Conservation (phyloP, 306 rosid species). For the Betula pendula region DNA sequence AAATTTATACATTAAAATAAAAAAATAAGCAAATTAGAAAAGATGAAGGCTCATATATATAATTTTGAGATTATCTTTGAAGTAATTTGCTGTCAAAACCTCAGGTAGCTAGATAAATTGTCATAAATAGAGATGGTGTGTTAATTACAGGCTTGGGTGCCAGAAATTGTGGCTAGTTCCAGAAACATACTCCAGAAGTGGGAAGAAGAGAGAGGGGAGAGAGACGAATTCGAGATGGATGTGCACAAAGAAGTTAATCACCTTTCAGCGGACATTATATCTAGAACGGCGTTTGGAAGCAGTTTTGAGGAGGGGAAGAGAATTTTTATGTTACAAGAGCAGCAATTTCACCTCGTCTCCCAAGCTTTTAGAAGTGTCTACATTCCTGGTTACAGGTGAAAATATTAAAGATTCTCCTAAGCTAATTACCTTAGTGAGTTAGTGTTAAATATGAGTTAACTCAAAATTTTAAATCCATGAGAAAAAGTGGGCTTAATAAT, state of each 20-base stretch:
- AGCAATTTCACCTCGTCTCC: slow-evolving; percentile 40
- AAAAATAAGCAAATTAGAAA: too few relatives aligned
- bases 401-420: neutral
- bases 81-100: too few relatives aligned
- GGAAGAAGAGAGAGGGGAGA: slow-evolving; percentile 44
- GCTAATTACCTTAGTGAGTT: too few relatives aligned
- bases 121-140: neutral
- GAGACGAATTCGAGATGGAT: slow-evolving; percentile 55
- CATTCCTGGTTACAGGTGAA: slow-evolving; percentile 61
- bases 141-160: slow-evolving; percentile 49
- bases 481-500: too few relatives aligned
- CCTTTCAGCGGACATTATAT: slow-evolving; percentile 49
- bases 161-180: slow-evolving; percentile 40
- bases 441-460: too few relatives aligned
- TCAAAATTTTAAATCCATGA: too few relatives aligned
- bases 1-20: too few relatives aligned
- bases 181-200: slow-evolving; percentile 42
- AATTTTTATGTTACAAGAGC: slow-evolving; percentile 51
- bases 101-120: too few relatives aligned
- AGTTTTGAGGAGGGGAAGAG: slow-evolving; percentile 57
- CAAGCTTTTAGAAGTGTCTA: slow-evolving; percentile 39
- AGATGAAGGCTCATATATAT: too few relatives aligned
- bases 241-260: slow-evolving; percentile 38
- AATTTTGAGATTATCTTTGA: too few relatives aligned
- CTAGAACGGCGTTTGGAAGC: slow-evolving; percentile 62